Conservation (phyloP, 805 yeast species). For the Yamadazyma scolyti region DNA sequence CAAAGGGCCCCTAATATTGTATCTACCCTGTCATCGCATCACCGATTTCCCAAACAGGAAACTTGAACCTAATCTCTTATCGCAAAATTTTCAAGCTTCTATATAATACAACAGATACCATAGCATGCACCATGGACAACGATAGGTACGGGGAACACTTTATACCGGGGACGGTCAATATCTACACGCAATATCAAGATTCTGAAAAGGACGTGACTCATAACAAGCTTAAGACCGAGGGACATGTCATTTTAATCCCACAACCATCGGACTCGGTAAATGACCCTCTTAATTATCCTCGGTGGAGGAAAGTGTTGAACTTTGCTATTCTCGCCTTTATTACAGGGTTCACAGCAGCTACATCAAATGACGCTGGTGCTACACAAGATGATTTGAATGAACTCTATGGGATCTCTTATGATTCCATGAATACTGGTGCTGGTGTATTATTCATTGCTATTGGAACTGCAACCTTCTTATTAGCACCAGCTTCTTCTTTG, state of each 20-base stretch:
- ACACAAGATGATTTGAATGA: conserved; percentile 44
- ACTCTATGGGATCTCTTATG: conserved; percentile 40
- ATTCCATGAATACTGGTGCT: conserved; percentile 46
- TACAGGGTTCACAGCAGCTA: conserved; percentile 47
- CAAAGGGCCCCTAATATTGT: too few species aligned
- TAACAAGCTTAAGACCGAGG: conserved; percentile 15
- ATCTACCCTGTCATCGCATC: too few species aligned
- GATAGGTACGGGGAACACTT: conserved; percentile 33
- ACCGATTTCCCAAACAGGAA: too few species aligned
- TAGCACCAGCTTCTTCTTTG: conserved; percentile 42
- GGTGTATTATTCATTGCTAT: conserved; percentile 45
- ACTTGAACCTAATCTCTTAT: too few species aligned
- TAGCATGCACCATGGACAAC: conserved; percentile 26
- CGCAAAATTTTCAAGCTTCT: too few species aligned
- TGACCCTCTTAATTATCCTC: conserved; percentile 46
- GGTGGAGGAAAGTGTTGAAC: conserved; percentile 32
- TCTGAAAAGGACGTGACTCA: conserved; percentile 5
- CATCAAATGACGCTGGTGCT: conserved; percentile 48
- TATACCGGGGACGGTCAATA: conserved; percentile 55
- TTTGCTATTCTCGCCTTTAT: conserved; percentile 36
- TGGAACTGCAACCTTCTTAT: conserved; percentile 41
- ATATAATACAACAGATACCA: too few species aligned
- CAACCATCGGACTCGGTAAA: conserved; percentile 49
- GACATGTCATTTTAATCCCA: conserved; percentile 39
- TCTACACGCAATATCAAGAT: conserved; percentile 25